Base-by-base conservation (phyloP, 257 asterid species). In the Misopates orontium region DNA sequence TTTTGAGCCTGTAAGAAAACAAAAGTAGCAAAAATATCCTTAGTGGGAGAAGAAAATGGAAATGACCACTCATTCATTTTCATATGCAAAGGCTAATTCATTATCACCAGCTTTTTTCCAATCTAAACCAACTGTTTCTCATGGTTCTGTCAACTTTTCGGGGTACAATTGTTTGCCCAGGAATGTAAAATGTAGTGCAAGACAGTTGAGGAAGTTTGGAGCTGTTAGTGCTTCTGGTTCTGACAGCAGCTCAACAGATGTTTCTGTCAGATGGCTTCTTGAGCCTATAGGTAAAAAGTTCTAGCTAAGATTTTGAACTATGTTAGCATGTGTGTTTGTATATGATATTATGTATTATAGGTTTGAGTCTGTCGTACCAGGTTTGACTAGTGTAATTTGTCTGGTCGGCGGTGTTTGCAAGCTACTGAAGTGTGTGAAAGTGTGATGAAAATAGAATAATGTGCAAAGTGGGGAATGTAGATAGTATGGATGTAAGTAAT, bases 231-330 rank as follows among this genome's bases (percentile, higher is more conserved):
- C 91, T 73, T 83, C 87, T 41, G 73, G 62, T 32, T 80, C 79
- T 67, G 81, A 78, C 31, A 72, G 32, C 64, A 66, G 49, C 39
- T 64, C 84, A 1, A 31, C 75, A 10, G 72, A 56, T 73, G 66
- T 36, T 65, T 80, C 87, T 12, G 74, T 77, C 4, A 79, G 80
- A 80, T 92, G 97, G 98, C 63, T 89, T 77, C 93, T 92, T 81
- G 78, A 89, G 73, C 94, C 94, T 67, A 75, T 89, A 13, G 95
- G 96, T 88, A 20, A 20, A 78, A 9, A 15, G 72, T 71, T 13
- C 10, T 12, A 28, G 36, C 36, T 28, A 28, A 28, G n/a, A 28
- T 15, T n/a, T 47, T 16, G 13, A 28, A 12, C 21, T 5, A n/a
- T 11, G 13, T 18, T 12, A 17, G 48, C 24, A 11, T 19, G 23